These are phyloP conservation scores for Candida ponderosae DNA, from an alignment of 805 yeast genomes.

Conservation along the genomic window DNA sequence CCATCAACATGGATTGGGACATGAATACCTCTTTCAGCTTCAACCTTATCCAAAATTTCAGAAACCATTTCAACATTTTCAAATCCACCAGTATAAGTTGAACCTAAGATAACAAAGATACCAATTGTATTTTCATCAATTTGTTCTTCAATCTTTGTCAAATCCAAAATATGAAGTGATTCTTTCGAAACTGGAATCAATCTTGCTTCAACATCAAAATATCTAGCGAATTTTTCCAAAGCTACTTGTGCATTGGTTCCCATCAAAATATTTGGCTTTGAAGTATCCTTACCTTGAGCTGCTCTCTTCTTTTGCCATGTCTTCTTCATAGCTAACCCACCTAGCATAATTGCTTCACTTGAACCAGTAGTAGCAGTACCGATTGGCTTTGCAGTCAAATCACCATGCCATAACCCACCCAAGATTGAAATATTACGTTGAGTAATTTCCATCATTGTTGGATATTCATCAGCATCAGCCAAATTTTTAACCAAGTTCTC, in stretches of 20 bases:
- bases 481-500: constrained; percentile 81
- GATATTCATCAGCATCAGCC: constrained; percentile 93
- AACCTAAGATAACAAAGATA: constrained; percentile 78
- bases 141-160: constrained; percentile 46
- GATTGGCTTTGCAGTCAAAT: constrained; percentile 34
- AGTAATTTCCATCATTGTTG: constrained; percentile 72
- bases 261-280: constrained; percentile 81
- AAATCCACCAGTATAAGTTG: constrained; percentile 90
- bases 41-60: constrained; percentile 59
- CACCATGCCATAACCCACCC: constrained; percentile 74
- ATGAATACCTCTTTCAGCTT: constrained; percentile 55
- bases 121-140: constrained; percentile 93
- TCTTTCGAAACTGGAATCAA: constrained; percentile 56
- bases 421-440: constrained; percentile 76
- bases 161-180: constrained; percentile 59
- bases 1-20: constrained; percentile 91
- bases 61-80: constrained; percentile 63
- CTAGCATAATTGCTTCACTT: constrained; percentile 88
- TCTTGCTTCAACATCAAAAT: constrained; percentile 86
- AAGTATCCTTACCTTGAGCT: constrained; percentile 49
- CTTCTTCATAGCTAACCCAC: constrained; percentile 89
- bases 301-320: constrained; percentile 69
- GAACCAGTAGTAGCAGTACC: constrained; percentile 95
- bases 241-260: constrained; percentile 93
- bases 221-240: constrained; percentile 86